These are phyloP conservation scores for Mycena crocata DNA, from an alignment of 768 basidiomycete species.

Conservation along the genomic window DNA sequence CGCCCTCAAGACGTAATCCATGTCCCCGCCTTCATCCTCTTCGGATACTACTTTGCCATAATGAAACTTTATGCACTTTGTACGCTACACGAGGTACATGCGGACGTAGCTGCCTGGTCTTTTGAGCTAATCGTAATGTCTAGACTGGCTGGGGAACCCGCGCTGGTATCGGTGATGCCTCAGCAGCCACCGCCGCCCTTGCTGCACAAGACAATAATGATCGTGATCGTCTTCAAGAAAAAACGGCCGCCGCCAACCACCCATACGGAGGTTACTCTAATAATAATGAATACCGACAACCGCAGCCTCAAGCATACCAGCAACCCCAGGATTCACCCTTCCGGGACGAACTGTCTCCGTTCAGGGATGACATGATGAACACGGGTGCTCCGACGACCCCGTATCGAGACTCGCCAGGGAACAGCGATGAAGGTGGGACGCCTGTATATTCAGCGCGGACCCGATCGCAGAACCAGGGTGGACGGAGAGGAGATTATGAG, in stretches of 20 bases:
- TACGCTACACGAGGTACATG: constrained; percentile 87
- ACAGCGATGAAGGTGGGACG: constrained; percentile 26
- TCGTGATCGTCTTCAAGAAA: constrained; percentile 44
- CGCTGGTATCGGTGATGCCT: constrained; percentile 89
- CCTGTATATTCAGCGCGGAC: constrained; percentile 30
- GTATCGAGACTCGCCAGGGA: constrained; percentile 30
- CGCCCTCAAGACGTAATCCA: constrained; percentile 81
- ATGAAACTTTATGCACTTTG: constrained; percentile 95
- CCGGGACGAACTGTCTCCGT: constrained; percentile 32
- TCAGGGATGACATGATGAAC: constrained; percentile 21
- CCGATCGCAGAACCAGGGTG: constrained; percentile 18
- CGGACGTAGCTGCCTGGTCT: neutral
- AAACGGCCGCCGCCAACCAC: constrained; percentile 35
- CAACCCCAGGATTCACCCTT: constrained; percentile 31
- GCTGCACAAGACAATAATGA: constrained; percentile 59
- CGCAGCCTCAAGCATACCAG: constrained; percentile 33
- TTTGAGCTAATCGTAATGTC: constrained; percentile 17
- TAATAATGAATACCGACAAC: constrained; percentile 44
- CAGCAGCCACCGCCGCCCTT: constrained; percentile 78
- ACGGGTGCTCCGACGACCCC: constrained; percentile 14
- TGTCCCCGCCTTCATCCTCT: constrained; percentile 87
- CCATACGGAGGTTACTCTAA: constrained; percentile 30
- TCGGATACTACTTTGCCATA: constrained; percentile 94
- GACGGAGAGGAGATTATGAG: constrained; percentile 20
- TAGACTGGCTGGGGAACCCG: constrained; percentile 97